These are phyloP conservation scores for Cutaneotrichosporon sp. DNA, from an alignment of 1,284 basidiomycete species.

Conservation along the genomic window DNA sequence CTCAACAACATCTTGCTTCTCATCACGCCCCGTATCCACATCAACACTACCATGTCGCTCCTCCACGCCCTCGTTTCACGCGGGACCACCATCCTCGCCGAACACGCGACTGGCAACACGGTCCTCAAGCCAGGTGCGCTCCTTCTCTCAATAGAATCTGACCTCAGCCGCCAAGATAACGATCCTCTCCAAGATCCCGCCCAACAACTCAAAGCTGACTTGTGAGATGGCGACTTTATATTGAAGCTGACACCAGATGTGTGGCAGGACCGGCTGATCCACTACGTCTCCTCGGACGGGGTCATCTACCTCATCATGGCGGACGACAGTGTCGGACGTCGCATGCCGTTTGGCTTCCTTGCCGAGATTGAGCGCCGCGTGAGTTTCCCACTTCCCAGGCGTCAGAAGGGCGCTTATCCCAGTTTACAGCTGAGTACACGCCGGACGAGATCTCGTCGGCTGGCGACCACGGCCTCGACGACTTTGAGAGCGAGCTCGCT, in stretches of 20 bases:
- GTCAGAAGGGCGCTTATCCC: background rate
- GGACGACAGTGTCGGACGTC: slow-evolving; percentile 80
- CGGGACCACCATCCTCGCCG: slow-evolving; percentile 73
- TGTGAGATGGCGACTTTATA: slow-evolving; percentile 10
- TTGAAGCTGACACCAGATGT: slow-evolving; percentile 59
- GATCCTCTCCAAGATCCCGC: slow-evolving; percentile 75
- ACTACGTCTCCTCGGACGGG: slow-evolving; percentile 86
- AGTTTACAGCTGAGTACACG: slow-evolving; percentile 62
- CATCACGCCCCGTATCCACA: background rate
- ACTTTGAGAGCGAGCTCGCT: slow-evolving; percentile 53
- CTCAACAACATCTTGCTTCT: slow-evolving; percentile 2
- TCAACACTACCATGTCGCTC: slow-evolving; percentile 49
- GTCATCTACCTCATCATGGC: slow-evolving; percentile 90
- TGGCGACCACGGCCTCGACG: slow-evolving; percentile 53
- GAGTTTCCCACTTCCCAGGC: background rate
- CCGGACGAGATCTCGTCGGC: slow-evolving; percentile 53
- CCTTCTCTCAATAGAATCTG: background rate
- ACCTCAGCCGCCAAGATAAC: slow-evolving; percentile 71
- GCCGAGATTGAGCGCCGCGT: slow-evolving; percentile 74
- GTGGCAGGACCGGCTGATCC: slow-evolving; percentile 94
- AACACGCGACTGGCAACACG: slow-evolving; percentile 72
- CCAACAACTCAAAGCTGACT: slow-evolving; percentile 27
- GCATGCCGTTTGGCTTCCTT: slow-evolving; percentile 93
- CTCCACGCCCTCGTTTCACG: slow-evolving; percentile 85
- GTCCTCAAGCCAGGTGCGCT: slow-evolving; percentile 78